Conservation (phyloP, 2,329 filamentous ascomycete species). For the Celoporthe dispersa region DNA sequence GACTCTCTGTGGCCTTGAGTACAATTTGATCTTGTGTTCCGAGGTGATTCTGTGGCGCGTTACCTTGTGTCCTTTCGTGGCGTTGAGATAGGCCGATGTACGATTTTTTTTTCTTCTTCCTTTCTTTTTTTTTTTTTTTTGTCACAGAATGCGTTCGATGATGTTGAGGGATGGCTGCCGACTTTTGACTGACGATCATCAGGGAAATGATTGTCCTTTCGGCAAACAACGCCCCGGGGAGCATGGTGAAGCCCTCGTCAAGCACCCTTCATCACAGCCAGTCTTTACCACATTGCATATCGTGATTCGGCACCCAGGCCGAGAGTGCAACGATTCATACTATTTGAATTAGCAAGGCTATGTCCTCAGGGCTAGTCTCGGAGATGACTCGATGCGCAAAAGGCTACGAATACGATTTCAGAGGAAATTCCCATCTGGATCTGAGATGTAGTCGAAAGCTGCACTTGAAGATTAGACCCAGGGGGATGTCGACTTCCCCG, state of each 20-base stretch:
- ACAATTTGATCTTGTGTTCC: neutral
- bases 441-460: no score
- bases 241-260: neutral
- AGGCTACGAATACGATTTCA: no score
- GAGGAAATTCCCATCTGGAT: no score
- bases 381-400: no score
- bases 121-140: neutral
- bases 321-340: no score
- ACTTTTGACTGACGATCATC: no score
- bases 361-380: no score
- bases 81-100: neutral
- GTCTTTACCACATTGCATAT: neutral
- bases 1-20: slow-evolving; percentile 48
- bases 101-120: neutral
- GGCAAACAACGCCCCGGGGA: neutral
- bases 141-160: neutral
- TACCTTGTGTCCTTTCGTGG: neutral
- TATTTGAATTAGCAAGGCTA: no score
- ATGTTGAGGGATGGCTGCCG: neutral
- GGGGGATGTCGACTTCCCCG: no score
- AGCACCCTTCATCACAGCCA: neutral
- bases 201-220: neutral
- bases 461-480: no score
- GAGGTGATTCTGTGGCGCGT: neutral
- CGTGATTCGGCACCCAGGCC: neutral